These are phyloP conservation scores for Coemansia sp. DNA, from an alignment of 192 early-diverging fungal species.

Conservation along the genomic window DNA sequence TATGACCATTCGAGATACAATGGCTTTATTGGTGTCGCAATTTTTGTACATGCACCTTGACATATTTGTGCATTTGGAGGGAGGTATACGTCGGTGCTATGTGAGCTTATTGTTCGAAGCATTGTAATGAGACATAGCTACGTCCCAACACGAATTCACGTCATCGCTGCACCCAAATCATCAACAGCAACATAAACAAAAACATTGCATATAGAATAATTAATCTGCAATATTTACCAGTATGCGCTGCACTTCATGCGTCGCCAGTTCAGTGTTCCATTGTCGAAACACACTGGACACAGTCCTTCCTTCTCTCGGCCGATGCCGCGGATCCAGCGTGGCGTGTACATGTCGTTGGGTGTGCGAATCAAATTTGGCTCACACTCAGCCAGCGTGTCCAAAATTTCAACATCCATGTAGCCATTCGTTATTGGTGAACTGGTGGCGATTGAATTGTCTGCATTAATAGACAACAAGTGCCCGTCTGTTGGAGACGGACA, in stretches of 20 bases:
- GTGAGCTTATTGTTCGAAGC: conserved; percentile 6
- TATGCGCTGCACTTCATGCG: conserved; percentile 59
- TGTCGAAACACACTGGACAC: conserved; percentile 47
- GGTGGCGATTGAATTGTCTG: not conserved
- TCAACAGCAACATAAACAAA: not conserved
- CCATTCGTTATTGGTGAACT: not conserved
- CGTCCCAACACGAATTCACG: not conserved
- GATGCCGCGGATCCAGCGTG: conserved; percentile 54
- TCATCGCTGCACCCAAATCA: not conserved
- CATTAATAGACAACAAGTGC: too few relatives aligned
- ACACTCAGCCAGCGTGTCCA: conserved; percentile 8
- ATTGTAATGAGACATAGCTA: not conserved
- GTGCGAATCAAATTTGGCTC: conserved; percentile 41
- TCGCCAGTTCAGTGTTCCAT: conserved; percentile 36
- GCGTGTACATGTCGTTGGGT: conserved; percentile 53
- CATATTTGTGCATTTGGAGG: conserved; percentile 10
- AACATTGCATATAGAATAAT: conserved; percentile 6
- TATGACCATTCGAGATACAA: not conserved
- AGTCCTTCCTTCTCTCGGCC: conserved; percentile 54
- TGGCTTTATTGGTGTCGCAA: not conserved
- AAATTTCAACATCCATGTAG: not conserved
- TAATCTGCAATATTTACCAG: conserved; percentile 39
- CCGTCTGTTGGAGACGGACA: not conserved
- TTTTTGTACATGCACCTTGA: conserved; percentile 17
- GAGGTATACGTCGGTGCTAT: conserved; percentile 5